Base-by-base conservation (phyloP, 768 basidiomycete species). In the Porphyrellus cyaneotinctus region DNA sequence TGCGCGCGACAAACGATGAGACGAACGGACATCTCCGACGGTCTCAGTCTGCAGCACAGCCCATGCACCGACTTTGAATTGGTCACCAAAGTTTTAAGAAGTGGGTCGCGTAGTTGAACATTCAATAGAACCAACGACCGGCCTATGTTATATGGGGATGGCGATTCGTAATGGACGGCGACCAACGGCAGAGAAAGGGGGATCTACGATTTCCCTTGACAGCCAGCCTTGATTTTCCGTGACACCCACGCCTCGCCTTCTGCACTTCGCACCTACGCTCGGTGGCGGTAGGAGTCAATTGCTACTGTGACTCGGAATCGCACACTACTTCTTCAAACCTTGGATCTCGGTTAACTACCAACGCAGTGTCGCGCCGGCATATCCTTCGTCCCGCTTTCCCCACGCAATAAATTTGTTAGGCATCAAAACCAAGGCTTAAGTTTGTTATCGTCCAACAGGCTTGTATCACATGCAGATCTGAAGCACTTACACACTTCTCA, bases 21-120 rank as follows among this genome's bases (percentile, higher is more conserved):
- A 38, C 46, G 13, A 26, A 30, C 49, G 49, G 49, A 17, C 36
- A 50, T 58, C 51, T 57, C 56, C 55, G 56, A 35, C 43, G 17
- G 5, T 41, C 37, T 18, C 22, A 9, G 38, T 38, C 17, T 18
- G 14, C 37, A 32, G 26, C 23, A 14, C 22, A 18, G 22, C 4
- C 1, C 36, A 35, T 42, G 26, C 35, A 1, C 33, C 18, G 30
- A 39, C 23, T 31, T n/a, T 43, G 45, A 52, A 52, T 47, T 47
- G 53, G 48, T 54, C 50, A 41, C 51, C 32, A 52, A 26, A 43
- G 51, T 52, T 52, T 52, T 38, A 52, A 43, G 12, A 42, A 26
- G 18, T 11, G 10, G 14, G 32, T 30, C 20, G 28, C 2, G 37
- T 32, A 37, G 38, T 18, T 31, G 22, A 23, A 35, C 8, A 24